These are phyloP conservation scores for Phytophthora crassamura DNA, from an alignment of 352 stramenopile species.

Conservation along the genomic window DNA sequence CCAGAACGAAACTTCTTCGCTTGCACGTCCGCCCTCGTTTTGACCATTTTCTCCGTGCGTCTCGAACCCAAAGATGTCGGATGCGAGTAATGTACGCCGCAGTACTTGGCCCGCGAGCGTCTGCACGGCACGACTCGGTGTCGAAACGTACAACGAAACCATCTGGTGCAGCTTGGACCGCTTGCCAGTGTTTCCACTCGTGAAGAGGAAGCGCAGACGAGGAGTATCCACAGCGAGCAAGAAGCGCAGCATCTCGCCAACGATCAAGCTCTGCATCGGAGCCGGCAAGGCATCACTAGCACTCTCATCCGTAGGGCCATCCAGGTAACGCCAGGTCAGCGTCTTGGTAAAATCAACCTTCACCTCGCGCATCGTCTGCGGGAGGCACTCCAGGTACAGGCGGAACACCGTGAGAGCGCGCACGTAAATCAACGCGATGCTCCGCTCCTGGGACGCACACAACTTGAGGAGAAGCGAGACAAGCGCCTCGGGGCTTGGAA, in stretches of 20 bases:
- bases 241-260: conserved; percentile 78
- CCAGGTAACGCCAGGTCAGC: conserved; percentile 63
- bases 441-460: conserved; percentile 49
- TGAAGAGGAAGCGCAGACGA: conserved; percentile 64
- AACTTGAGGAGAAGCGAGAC: conserved; percentile 85
- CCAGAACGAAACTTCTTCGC: conserved; percentile 72
- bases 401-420: conserved; percentile 78
- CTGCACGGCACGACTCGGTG: conserved; percentile 43
- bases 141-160: conserved; percentile 59
- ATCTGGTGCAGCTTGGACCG: conserved; percentile 75
- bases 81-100: conserved; percentile 59
- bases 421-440: conserved; percentile 69
- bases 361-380: conserved; percentile 76
- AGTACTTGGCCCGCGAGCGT: conserved; percentile 56
- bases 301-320: conserved; percentile 9
- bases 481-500: conserved; percentile 81
- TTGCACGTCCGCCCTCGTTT: conserved; percentile 25
- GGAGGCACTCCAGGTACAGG: conserved; percentile 78
- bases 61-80: conserved; percentile 61
- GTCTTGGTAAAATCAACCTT: conserved; percentile 90
- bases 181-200: conserved; percentile 18
- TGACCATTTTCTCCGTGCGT: conserved; percentile 3
- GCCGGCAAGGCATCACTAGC: conserved; percentile 7
- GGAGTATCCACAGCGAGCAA: conserved; percentile 63
- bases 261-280: conserved; percentile 58